phyloP scores from a whole-genome alignment of 495 filamentous ascomycete species.

The Penicillium paxilli region DNA sequence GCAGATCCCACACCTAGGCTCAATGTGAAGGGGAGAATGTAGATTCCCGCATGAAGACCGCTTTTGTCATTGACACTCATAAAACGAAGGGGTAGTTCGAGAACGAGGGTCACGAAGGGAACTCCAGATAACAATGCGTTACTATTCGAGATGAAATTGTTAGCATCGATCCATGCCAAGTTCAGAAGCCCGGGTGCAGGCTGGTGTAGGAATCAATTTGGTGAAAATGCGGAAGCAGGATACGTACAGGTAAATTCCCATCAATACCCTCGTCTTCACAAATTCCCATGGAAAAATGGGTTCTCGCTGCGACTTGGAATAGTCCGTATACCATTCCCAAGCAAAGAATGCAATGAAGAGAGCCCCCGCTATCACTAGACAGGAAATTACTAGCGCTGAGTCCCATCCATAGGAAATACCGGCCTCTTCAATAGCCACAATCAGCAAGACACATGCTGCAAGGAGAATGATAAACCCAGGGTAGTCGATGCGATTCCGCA shows the following conservation, averaged over 20 bases:
- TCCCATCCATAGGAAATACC: constrained; percentile 22
- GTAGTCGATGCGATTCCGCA: constrained; percentile 3
- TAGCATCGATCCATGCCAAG: too few relatives aligned
- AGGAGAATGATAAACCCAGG: constrained; percentile 20
- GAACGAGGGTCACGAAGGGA: neutral
- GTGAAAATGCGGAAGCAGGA: too few relatives aligned
- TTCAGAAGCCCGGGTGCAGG: too few relatives aligned
- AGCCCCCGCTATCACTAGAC: neutral
- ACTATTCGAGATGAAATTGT: neutral
- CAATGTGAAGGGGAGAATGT: neutral
- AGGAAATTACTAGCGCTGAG: constrained; percentile 20
- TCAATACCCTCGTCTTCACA: too few relatives aligned
- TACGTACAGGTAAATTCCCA: too few relatives aligned
- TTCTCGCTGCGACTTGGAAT: too few relatives aligned
- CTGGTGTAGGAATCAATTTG: too few relatives aligned
- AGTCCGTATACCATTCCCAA: neutral
- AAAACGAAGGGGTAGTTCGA: constrained; percentile 1
- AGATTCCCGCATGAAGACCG: neutral
- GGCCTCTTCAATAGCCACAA: constrained; percentile 28
- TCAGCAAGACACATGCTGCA: constrained; percentile 13
- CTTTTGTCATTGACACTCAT: neutral
- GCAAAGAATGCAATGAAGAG: neutral
- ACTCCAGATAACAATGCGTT: neutral
- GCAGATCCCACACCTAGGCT: neutral
- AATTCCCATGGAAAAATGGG: too few relatives aligned